phyloP scores from a whole-genome alignment of 1,284 basidiomycete species.

The Macrocystidia cucumis region DNA sequence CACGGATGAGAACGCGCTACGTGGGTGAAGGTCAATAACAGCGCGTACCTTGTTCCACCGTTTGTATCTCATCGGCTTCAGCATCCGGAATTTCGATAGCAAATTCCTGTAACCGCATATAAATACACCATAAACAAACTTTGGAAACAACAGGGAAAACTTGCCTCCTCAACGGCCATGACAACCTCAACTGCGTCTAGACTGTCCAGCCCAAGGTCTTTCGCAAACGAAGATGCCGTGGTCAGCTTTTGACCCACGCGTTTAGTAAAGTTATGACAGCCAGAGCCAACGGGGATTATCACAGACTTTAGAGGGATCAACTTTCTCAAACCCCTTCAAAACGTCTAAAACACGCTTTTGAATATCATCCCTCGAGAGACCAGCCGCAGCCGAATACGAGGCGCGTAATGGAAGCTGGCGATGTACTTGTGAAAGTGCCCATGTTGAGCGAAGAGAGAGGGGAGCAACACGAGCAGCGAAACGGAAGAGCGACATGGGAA shows the following conservation, averaged over 20 bases:
- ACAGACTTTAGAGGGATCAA: conserved; percentile 75
- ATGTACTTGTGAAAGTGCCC: conserved; percentile 18
- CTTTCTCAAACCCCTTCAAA: conserved; percentile 94
- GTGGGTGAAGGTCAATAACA: conserved; percentile 8
- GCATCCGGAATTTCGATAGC: conserved; percentile 93
- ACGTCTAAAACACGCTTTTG: conserved; percentile 82
- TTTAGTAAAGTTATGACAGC: too few species aligned
- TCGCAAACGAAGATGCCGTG: conserved; percentile 69
- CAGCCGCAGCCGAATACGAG: conserved; percentile 72
- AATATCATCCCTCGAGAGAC: conserved; percentile 72
- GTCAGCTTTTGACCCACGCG: conserved; percentile 74
- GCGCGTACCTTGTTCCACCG: conserved; percentile 83
- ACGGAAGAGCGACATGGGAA: too few species aligned
- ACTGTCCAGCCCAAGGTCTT: conserved; percentile 93
- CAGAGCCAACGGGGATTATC: conserved; percentile 5
- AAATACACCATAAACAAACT: conserved; percentile 6
- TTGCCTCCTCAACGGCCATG: conserved; percentile 98
- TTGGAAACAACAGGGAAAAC: conserved; percentile 10
- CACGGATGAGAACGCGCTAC: conserved; percentile 11
- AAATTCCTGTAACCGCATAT: conserved; percentile 56
- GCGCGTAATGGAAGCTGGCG: conserved; percentile 31
- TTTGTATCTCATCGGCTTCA: conserved; percentile 97
- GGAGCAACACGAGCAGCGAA: too few species aligned
- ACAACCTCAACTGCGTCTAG: conserved; percentile 98
- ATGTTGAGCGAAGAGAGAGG: conserved; percentile 24